A percentile compares a stretch with the other conserved stretches of the same genome.
These are phyloP conservation scores for Fraxinus velutina DNA, from an alignment of 305 asterid genomes.

Conservation along the genomic window DNA sequence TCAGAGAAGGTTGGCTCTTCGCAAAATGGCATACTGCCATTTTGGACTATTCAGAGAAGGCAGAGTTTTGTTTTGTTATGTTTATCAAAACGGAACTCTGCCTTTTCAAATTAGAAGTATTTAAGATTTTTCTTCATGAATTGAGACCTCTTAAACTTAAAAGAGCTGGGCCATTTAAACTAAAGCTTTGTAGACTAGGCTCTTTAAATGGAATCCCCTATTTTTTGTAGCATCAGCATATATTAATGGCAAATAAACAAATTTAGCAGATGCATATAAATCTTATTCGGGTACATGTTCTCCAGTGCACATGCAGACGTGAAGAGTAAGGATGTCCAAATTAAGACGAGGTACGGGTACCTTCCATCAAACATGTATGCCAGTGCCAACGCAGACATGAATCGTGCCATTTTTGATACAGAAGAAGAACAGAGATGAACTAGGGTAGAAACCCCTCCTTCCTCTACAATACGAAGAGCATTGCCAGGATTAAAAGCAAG, in stretches of 20 bases:
- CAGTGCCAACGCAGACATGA: slow-evolving; percentile 89
- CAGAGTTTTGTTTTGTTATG: neutral
- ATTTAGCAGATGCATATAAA: neutral
- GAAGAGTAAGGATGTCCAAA: slow-evolving; percentile 7
- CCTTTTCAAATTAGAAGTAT: neutral
- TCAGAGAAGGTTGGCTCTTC: neutral
- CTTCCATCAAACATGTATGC: slow-evolving; percentile 91
- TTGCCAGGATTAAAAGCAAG: slow-evolving; percentile 95
- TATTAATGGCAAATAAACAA: neutral
- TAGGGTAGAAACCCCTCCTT: slow-evolving; percentile 84
- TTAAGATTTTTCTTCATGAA: neutral
- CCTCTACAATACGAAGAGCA: slow-evolving; percentile 89
- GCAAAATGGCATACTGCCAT: neutral
- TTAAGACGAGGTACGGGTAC: slow-evolving; percentile 32
- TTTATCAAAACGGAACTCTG: neutral
- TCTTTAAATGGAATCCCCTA: neutral
- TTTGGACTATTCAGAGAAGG: neutral
- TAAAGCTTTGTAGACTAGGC: neutral
- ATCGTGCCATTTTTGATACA: slow-evolving; percentile 86
- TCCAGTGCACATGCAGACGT: slow-evolving; percentile 42
- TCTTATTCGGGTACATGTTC: slow-evolving; percentile 23
- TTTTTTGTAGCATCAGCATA: neutral
- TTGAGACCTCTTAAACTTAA: neutral
- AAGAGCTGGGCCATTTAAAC: slow-evolving; percentile 1
- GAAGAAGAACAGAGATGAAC: slow-evolving; percentile 79